phyloP scores from a whole-genome alignment of 805 yeast genomes.

The Isabelozyma heimii region DNA sequence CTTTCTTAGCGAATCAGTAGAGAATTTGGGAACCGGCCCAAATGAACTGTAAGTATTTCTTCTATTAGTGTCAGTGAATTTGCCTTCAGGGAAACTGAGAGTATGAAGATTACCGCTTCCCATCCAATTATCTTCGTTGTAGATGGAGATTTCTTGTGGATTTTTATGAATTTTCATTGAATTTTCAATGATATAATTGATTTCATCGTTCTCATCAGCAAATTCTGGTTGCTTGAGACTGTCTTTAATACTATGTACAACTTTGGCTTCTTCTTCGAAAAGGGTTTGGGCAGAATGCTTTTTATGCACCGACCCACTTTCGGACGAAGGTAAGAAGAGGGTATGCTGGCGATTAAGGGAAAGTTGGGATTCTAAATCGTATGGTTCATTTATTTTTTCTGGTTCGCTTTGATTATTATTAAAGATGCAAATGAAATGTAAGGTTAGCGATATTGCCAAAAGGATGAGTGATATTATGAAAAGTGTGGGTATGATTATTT shows the following conservation, averaged over 20 bases:
- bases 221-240: background rate
- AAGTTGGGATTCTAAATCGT: background rate
- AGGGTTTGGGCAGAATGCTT: slow-evolving; percentile 12
- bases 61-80: background rate
- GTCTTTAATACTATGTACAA: slow-evolving; percentile 2
- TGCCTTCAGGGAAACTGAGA: background rate
- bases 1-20: background rate
- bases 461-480: slow-evolving; percentile 8
- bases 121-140: slow-evolving; percentile 18
- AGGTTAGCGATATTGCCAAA: slow-evolving; percentile 2
- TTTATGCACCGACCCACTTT: slow-evolving; percentile 4
- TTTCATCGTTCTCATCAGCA: background rate
- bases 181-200: slow-evolving; percentile 6
- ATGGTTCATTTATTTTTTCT: background rate
- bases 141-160: slow-evolving; percentile 6
- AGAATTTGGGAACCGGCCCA: background rate
- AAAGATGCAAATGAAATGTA: background rate
- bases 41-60: background rate
- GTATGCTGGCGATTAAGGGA: background rate
- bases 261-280: background rate
- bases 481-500: slow-evolving; percentile 3
- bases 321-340: background rate
- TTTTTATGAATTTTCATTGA: slow-evolving; percentile 6
- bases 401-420: background rate
- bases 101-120: slow-evolving; percentile 5